Base-by-base conservation (phyloP, 2,329 filamentous ascomycete genomes). In the Pseudocercospora vitis region DNA sequence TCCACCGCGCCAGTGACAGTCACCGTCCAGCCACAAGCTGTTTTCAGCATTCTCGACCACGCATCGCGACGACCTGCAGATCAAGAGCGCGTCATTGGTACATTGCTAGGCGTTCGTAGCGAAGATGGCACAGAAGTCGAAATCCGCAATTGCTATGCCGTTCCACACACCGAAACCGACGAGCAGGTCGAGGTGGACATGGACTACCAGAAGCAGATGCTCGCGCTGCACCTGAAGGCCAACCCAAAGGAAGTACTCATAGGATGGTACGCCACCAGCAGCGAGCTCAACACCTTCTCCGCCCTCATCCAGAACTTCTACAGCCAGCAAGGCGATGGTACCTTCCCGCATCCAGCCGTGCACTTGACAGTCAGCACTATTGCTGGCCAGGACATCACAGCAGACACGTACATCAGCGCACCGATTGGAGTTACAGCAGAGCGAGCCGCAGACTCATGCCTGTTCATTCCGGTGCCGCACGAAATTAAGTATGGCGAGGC, bases 291-390 rank as follows among this genome's bases (percentile, higher is more conserved):
- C 84, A 95, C 88, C 72, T 99, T 99, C 81, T 94, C 88, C 72
- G 94, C 94, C 67, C 84, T 99, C 68, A 99, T 96, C 76, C 94
- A 99, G 78, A 99, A 99, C 81, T 99, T 97, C 81, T 99, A 97
- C 81, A 89, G 88, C 70, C 89, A 90, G 70, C 91, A 95, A 69
- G 94, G 95, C 69, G 95, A 96, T 62, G 94, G 94, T 71, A 99
- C 94, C 53, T 96, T 88, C 79, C 94, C 94, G 50, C 89, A 96
- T 76, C 94, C 94, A n/a, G 92, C 94, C 62, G 87, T 99, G 46
- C 94, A 99, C 77, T 81, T 99, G 73, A 99, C 94, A 59, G 90
- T 97, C 63, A 91, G 87, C 59, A 96, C 91, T 58, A 86, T 91
- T 62, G 85, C 94, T 37, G 91, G 91, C 67, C 81, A 90, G 76